These are phyloP conservation scores for Cyclostephanos tholiformis DNA, from an alignment of 108 stramenopile species.

Conservation along the genomic window DNA sequence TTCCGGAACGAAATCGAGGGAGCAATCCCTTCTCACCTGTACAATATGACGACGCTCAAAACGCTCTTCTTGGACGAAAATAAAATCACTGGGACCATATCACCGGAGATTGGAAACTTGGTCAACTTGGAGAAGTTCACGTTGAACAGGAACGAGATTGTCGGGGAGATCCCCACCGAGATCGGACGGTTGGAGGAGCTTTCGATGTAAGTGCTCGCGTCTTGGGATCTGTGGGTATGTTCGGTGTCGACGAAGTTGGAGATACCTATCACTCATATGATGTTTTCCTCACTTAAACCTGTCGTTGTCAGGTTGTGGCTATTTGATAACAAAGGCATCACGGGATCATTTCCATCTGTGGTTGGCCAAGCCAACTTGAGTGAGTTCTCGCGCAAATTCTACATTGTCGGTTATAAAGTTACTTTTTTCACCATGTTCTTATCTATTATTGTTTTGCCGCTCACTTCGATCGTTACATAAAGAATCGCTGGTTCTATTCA, in stretches of 20 bases:
- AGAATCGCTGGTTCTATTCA: constrained; percentile 38
- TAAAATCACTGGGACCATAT: constrained; percentile 41
- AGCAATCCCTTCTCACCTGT: constrained; percentile 41
- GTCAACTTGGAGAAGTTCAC: constrained; percentile 55
- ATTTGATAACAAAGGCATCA: constrained; percentile 36
- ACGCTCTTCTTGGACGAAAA: constrained; percentile 44
- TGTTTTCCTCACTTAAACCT: not conserved
- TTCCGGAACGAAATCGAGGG: constrained; percentile 51
- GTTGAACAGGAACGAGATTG: constrained; percentile 52
- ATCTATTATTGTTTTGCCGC: not conserved
- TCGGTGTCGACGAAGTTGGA: not conserved
- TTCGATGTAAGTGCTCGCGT: constrained; percentile 16
- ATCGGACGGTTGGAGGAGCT: constrained; percentile 26
- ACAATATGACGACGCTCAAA: constrained; percentile 8
- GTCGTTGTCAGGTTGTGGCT: constrained; percentile 28
- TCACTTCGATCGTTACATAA: not conserved
- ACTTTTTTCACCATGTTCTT: not conserved
- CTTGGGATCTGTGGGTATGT: not conserved
- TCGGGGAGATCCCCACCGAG: constrained; percentile 45
- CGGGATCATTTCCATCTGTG: constrained; percentile 47
- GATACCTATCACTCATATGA: not conserved
- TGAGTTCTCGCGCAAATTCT: constrained; percentile 10
- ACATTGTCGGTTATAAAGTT: not conserved
- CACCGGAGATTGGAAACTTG: constrained; percentile 51
- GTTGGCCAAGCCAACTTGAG: constrained; percentile 46